Base-by-base conservation (phyloP, 1,139 yeast genomes). In the Pichia sp. region DNA sequence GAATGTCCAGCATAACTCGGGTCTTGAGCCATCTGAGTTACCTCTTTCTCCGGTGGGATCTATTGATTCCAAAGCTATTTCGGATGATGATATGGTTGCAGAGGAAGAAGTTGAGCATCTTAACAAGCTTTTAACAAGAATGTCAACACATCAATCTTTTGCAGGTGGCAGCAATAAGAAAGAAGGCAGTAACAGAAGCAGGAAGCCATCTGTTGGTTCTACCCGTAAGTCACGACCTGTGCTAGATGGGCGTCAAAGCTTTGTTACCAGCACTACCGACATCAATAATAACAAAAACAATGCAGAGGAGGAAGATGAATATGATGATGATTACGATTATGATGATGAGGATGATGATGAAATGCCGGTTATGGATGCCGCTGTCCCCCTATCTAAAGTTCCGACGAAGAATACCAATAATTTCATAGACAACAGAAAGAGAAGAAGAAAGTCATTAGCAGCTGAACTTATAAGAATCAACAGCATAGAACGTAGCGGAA, bases 341-440 rank as follows among this genome's bases (percentile, higher is more conserved):
- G 42, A 51, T 42, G 40, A 58, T 2, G 65, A 60, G 19, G 65
- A 65, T 15, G 58, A 55, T 15, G 65, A 63, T 13, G 62, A 64
- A 29, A 64, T 60, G 5, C 61, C 62, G 2, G 61, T 63, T 13
- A 61, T 66, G 38, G 71, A 65, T 45, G 65, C 66, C 29, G 61
- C 67, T 8, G 70, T 69, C 4, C 74, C 73, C 26, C 53, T 73
- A 41, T 69, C 73, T 2, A 64, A 64, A 49, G 57, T 69, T 7
- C 62, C 64, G 5, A 68, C 75, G 2, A 52, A 54, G 10, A 59
- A 58, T 38, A 58, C 68, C 16, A 65, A 64, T 30, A 61, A 59
- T 43, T 60, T 66, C 36, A 55, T 61, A 40, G 62, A 67, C 26
- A 64, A 67, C 11, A 70, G 70, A 42, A 50, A 69, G 15, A 63